Conservation (phyloP, 805 yeast species). For the Geotrichum ghanense region DNA sequence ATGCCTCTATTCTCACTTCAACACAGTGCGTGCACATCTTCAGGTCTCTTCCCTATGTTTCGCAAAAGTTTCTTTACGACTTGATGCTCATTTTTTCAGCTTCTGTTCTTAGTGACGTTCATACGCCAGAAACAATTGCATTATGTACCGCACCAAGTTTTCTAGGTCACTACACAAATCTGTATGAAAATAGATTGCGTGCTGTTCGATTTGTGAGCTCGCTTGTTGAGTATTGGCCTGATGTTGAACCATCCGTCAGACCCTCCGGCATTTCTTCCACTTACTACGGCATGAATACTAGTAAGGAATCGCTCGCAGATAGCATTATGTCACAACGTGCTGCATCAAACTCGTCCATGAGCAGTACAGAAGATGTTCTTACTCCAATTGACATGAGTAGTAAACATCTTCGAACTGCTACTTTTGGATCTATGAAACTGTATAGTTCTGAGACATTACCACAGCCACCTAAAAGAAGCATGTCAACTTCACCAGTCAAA, state of each 20-base stretch:
- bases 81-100: conserved; percentile 36
- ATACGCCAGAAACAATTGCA: conserved; percentile 21
- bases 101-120: conserved; percentile 27
- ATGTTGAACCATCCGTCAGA: conserved; percentile 21
- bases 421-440: not conserved
- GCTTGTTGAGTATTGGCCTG: conserved; percentile 20
- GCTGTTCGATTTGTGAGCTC: not conserved
- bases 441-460: not conserved
- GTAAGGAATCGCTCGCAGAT: conserved; percentile 17
- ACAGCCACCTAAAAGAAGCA: conserved; percentile 15
- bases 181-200: not conserved
- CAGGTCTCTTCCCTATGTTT: conserved; percentile 7
- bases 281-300: conserved; percentile 34
- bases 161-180: not conserved
- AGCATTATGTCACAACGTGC: not conserved
- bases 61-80: conserved; percentile 26
- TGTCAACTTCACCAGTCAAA: conserved; percentile 8
- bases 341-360: not conserved
- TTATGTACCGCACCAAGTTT: not conserved
- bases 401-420: not conserved
- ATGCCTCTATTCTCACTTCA: conserved; percentile 43
- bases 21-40: conserved; percentile 26
- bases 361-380: not conserved
- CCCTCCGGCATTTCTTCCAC: conserved; percentile 45
- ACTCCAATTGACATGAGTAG: not conserved